Base-by-base conservation (phyloP, 2,329 filamentous ascomycete genomes). In the Aspergillus nomiae region DNA sequence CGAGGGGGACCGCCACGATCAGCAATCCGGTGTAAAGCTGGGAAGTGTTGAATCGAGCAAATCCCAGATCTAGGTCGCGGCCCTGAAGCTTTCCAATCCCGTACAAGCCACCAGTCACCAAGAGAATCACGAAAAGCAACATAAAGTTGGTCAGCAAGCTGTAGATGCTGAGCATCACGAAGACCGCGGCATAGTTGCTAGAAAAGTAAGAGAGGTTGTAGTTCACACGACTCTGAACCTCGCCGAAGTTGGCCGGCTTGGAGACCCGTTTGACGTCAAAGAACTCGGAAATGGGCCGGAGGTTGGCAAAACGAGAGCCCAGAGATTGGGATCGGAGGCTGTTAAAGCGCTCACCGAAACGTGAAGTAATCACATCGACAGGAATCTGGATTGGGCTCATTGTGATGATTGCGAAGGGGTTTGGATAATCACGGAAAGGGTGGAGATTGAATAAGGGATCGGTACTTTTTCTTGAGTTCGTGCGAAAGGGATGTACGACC, bases 191-290 rank as follows among this genome's bases (percentile, higher is more conserved):
- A 86, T 99, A 99, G 85, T 99, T 99, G 90, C 92, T 97, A 66
- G 93, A 96, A 85, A 96, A 99, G 84, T 98, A 91, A 78, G 91
- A 89, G 69, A 99, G 83, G 81, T 99, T 99, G 89, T 97, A 97
- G 85, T 96, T 96, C 82, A 97, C 89, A 69, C 94, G 89, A 71
- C 90, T 93, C 81, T 98, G 94, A 68, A 92, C 88, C 80, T 97
- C 94, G 69, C 83, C 84, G 74, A 98, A 97, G 83, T 96, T 96
- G 76, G 87, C 87, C 32, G 95, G 95, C 84, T 98, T 99, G 69
- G 92, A 96, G 61, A 99, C 74, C 71, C 94, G 92, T 88, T 97
- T 97, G 82, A 98, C 80, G 81, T 98, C 94, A 79, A 97, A 86
- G 82, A 99, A 99, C 81, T 99, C 95, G 77, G 90, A 89, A 71